A percentile compares a stretch with the other conserved stretches of the same genome.
phyloP scores from a whole-genome alignment of 2,329 filamentous ascomycete genomes.

The Penicillium sp. region DNA sequence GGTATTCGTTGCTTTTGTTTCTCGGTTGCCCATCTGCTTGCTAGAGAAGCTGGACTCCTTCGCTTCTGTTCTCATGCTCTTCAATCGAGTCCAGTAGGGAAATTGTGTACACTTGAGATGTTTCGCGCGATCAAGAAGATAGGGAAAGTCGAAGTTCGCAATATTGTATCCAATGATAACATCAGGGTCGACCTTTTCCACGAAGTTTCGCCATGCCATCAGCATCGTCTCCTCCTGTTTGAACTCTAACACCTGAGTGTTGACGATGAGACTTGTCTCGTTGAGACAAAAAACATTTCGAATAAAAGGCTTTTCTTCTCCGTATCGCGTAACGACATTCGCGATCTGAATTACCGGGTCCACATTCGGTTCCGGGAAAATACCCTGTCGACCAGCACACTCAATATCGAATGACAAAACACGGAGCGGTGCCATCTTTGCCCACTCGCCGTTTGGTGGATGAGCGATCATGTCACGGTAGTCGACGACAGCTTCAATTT shows the following conservation, averaged over 20 bases:
- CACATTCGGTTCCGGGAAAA: conserved; percentile 88
- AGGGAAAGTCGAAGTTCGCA: conserved; percentile 97
- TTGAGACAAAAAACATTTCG: conserved; percentile 96
- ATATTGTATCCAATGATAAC: conserved; percentile 99
- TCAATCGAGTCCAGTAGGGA: conserved; percentile 82
- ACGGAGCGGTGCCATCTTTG: conserved; percentile 92
- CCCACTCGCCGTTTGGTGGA: conserved; percentile 88
- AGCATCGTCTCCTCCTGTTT: conserved; percentile 83
- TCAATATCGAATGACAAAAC: conserved; percentile 98
- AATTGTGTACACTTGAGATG: conserved; percentile 79
- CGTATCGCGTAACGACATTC: conserved; percentile 90
- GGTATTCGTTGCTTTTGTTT: conserved; percentile 91
- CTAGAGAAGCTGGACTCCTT: conserved; percentile 88
- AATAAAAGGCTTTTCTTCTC: conserved; percentile 93
- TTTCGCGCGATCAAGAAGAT: conserved; percentile 82
- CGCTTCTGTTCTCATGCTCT: conserved; percentile 66
- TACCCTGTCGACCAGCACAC: conserved; percentile 93
- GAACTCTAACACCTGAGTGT: conserved; percentile 87
- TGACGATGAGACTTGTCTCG: conserved; percentile 88
- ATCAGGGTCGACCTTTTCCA: conserved; percentile 88
- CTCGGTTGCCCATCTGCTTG: conserved; percentile 96
- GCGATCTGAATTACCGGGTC: conserved; percentile 98
- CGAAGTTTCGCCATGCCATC: conserved; percentile 85
- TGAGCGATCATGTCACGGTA: conserved; percentile 84
- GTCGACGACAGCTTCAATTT: conserved; percentile 86